phyloP scores from a whole-genome alignment of 306 rosid species.

The Corylus heterophylla region DNA sequence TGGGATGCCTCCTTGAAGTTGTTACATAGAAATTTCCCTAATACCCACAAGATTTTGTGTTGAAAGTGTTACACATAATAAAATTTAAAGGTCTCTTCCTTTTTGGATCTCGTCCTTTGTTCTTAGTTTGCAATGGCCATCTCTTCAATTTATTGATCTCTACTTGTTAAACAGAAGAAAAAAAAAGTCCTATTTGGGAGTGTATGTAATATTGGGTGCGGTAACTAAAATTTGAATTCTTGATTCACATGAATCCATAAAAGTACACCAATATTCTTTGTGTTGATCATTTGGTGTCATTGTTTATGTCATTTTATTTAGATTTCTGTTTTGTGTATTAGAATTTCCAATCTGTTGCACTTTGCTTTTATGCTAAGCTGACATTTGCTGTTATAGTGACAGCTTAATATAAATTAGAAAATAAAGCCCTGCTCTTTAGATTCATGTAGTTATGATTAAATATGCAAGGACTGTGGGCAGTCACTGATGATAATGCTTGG shows the following conservation, averaged over 20 bases:
- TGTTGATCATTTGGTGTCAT: neutral
- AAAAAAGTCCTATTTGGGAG: neutral
- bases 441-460: slow-evolving; percentile 13
- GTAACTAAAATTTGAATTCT: neutral
- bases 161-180: neutral
- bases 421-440: neutral
- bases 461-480: slow-evolving; percentile 11
- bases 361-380: neutral
- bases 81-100: neutral
- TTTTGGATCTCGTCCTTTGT: neutral
- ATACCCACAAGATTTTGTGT: neutral
- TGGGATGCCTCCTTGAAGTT: neutral
- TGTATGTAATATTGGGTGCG: neutral
- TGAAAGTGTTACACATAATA: neutral
- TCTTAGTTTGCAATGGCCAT: neutral
- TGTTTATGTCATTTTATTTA: neutral
- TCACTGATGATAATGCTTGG: slow-evolving; percentile 24
- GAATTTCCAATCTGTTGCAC: neutral
- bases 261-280: neutral
- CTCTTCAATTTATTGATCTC: neutral
- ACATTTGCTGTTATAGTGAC: neutral
- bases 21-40: neutral
- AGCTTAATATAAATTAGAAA: neutral
- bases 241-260: neutral
- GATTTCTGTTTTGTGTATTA: neutral